A percentile compares a stretch with the other conserved stretches of the same genome.
These are phyloP conservation scores for Pleurotus sapidus DNA, from an alignment of 768 basidiomycete genomes.

Conservation along the genomic window DNA sequence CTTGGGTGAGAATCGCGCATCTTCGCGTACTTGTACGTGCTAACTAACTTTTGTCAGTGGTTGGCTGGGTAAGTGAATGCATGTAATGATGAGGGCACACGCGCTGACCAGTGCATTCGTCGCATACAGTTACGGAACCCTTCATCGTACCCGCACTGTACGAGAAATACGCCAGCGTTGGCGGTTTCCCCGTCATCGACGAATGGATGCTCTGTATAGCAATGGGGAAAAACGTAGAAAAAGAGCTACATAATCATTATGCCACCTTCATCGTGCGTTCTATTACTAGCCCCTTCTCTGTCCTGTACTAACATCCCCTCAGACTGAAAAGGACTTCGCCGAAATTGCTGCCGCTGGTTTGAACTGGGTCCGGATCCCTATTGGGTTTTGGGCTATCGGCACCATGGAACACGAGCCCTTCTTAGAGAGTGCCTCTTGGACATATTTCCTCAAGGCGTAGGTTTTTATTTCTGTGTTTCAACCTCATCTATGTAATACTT, in stretches of 20 bases:
- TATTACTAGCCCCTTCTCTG: neutral
- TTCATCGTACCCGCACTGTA: conserved; percentile 72
- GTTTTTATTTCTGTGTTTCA: neutral
- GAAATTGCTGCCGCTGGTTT: conserved; percentile 77
- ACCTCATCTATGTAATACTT: neutral
- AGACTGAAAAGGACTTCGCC: conserved; percentile 76
- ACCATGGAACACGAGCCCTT: conserved; percentile 76
- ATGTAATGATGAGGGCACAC: neutral
- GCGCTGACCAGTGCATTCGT: neutral
- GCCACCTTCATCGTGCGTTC: conserved; percentile 74
- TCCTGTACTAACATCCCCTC: neutral
- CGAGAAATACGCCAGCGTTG: conserved; percentile 53
- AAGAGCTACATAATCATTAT: conserved; percentile 78
- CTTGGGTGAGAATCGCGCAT: conserved; percentile 42
- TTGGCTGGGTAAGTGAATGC: conserved; percentile 36
- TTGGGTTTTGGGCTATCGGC: conserved; percentile 89
- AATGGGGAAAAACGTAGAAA: conserved; percentile 63
- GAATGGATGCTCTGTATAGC: conserved; percentile 74
- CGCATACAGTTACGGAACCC: conserved; percentile 59
- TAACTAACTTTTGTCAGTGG: conserved; percentile 26
- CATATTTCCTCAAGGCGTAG: conserved; percentile 49
- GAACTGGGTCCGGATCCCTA: conserved; percentile 83
- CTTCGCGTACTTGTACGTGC: neutral
- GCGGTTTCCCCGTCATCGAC: conserved; percentile 48
- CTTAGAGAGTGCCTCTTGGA: conserved; percentile 75